A percentile compares a stretch with the other conserved stretches of the same genome.
These are phyloP conservation scores for Hyaloscypha finlandica DNA, from an alignment of 495 filamentous ascomycete species.

Conservation along the genomic window DNA sequence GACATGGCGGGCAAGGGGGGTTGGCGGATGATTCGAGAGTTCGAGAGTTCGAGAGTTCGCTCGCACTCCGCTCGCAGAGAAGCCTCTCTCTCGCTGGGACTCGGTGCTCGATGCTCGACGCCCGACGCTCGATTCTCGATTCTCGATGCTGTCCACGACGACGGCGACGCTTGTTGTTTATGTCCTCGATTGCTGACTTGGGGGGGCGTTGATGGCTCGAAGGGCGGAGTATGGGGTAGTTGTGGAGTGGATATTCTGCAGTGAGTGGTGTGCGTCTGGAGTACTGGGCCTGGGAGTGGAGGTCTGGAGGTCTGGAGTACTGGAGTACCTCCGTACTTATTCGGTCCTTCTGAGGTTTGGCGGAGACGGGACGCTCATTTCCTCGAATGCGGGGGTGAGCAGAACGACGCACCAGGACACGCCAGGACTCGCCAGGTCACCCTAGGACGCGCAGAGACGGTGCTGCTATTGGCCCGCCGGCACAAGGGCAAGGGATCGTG, in stretches of 20 bases:
- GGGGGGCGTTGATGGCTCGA: neutral
- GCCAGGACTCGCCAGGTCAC: no score
- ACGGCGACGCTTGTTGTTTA: no score
- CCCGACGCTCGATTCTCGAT: no score
- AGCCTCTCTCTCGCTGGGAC: neutral
- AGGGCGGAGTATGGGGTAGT: conserved; percentile 17
- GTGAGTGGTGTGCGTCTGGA: neutral
- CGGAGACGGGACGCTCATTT: conserved; percentile 23
- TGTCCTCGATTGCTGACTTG: neutral
- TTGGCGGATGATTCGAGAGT: neutral
- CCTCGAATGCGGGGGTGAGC: conserved; percentile 18
- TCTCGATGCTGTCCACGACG: no score
- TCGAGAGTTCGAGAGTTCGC: neutral
- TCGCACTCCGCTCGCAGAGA: neutral
- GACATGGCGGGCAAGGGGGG: conserved; percentile 40
- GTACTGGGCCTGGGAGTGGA: neutral
- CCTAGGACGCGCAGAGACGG: neutral
- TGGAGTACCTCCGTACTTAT: conserved; percentile 29
- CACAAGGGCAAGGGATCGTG: neutral
- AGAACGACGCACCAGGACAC: neutral
- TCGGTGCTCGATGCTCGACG: no score
- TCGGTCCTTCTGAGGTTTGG: conserved; percentile 26
- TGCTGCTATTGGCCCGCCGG: neutral
- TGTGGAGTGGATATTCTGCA: conserved; percentile 19
- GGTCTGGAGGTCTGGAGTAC: conserved; percentile 6